A percentile compares a stretch with the other conserved stretches of the same genome.
phyloP scores from a whole-genome alignment of 768 basidiomycete species.

The Brasilioporus rufonigricans region DNA sequence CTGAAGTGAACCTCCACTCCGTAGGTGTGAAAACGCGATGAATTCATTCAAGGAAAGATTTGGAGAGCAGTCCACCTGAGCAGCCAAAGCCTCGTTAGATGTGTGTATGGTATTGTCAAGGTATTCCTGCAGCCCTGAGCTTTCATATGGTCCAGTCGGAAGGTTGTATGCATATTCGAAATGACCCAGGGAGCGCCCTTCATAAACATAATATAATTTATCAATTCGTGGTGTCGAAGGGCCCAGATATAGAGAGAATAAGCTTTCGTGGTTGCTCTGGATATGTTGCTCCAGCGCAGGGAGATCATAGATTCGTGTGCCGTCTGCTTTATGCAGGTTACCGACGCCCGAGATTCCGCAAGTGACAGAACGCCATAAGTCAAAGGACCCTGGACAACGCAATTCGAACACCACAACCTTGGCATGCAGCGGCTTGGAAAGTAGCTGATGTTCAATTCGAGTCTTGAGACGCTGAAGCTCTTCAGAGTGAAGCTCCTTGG shows the following conservation, averaged over 20 bases:
- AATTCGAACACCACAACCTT: no score
- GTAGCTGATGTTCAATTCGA: background rate
- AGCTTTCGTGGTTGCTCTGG: background rate
- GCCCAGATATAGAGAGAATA: background rate
- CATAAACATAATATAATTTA: background rate
- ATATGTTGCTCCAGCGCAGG: background rate
- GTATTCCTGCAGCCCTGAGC: background rate
- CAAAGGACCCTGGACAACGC: background rate
- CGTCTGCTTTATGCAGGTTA: background rate
- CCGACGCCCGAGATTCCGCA: background rate
- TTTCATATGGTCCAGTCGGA: background rate
- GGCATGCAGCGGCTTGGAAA: background rate
- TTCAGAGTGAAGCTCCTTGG: background rate
- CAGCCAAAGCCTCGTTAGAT: background rate
- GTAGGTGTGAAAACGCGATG: background rate
- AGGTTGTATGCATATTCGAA: background rate
- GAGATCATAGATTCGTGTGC: background rate
- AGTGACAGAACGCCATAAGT: background rate
- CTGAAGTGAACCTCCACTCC: background rate
- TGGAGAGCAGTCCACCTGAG: background rate
- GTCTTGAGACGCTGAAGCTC: background rate
- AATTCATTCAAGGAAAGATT: background rate
- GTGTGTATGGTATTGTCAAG: background rate
- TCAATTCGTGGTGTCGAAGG: background rate
- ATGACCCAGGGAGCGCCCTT: background rate